A percentile compares a stretch with the other conserved stretches of the same genome.
Conservation (phyloP, 2,329 filamentous ascomycete species). For the Rhynchosporium agropyri region DNA sequence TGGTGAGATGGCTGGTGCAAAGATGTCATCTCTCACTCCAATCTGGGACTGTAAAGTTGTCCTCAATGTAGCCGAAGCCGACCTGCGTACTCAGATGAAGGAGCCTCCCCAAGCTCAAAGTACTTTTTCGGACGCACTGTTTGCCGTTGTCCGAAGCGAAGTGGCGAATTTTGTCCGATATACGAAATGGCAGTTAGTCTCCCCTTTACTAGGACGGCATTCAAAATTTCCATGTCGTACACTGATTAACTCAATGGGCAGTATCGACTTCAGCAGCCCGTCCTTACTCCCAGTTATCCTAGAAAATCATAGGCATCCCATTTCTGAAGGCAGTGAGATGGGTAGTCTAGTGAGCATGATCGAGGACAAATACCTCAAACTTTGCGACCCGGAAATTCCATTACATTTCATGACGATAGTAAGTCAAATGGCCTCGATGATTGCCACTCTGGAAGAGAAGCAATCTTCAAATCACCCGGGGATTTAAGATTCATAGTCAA, state of each 20-base stretch:
- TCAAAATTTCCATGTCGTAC: neutral
- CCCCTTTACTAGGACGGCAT: neutral
- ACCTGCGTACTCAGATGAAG: slow-evolving; percentile 60
- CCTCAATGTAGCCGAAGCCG: slow-evolving; percentile 64
- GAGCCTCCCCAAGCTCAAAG: slow-evolving; percentile 52
- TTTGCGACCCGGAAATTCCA: slow-evolving; percentile 46
- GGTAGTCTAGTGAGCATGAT: slow-evolving; percentile 44
- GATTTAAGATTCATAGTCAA: too few relatives aligned
- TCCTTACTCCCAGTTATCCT: slow-evolving; percentile 32
- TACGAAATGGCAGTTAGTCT: slow-evolving; percentile 28
- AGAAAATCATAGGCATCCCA: slow-evolving; percentile 17
- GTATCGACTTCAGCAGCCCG: slow-evolving; percentile 32
- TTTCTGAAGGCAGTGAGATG: slow-evolving; percentile 26
- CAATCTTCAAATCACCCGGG: too few relatives aligned
- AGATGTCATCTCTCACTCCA: slow-evolving; percentile 43
- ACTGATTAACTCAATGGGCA: neutral
- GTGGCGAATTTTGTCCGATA: slow-evolving; percentile 50
- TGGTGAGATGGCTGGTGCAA: slow-evolving; percentile 63
- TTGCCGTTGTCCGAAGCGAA: slow-evolving; percentile 59
- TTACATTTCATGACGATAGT: slow-evolving; percentile 43
- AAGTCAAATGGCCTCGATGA: neutral
- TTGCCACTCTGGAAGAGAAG: neutral
- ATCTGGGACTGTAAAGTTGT: slow-evolving; percentile 59
- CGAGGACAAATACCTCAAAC: slow-evolving; percentile 48
- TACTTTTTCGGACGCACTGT: slow-evolving; percentile 63